A percentile compares a stretch with the other conserved stretches of the same genome.
Evolutionary conservation across 352 stramenopile species (phyloP).

Genomic region (Blastocystis hominis): DNA sequence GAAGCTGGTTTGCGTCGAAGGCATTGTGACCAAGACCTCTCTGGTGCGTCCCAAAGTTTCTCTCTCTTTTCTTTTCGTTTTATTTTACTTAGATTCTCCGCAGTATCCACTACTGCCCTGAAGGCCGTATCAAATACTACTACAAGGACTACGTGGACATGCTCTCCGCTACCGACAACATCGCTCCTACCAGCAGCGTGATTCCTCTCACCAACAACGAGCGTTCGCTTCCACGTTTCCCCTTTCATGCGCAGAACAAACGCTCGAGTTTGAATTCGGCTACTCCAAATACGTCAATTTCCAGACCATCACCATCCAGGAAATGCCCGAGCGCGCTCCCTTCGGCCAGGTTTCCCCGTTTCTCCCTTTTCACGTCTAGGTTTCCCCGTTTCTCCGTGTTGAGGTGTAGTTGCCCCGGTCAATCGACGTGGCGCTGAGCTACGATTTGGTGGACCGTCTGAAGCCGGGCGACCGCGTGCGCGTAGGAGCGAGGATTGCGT

Average conservation of each 20-base stretch:
- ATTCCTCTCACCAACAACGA: slow-evolving; percentile 6
- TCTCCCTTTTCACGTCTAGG: background rate
- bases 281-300: slow-evolving; percentile 95
- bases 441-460: slow-evolving; percentile 94
- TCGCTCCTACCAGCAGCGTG: background rate
- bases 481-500: background rate
- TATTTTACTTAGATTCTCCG: background rate
- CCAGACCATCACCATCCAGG: slow-evolving; percentile 82
- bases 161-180: slow-evolving; percentile 12
- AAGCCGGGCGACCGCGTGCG: slow-evolving; percentile 91
- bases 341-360: slow-evolving; percentile 71
- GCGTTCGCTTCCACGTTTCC: background rate
- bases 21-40: slow-evolving; percentile 94
- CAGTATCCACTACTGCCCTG: slow-evolving; percentile 90
- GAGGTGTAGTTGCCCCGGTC: slow-evolving; percentile 75
- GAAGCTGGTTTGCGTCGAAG: slow-evolving; percentile 91
- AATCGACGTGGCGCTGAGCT: slow-evolving; percentile 91
- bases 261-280: slow-evolving; percentile 84
- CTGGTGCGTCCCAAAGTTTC: slow-evolving; percentile 89
- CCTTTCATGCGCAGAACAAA: slow-evolving; percentile 15
- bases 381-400: slow-evolving; percentile 67
- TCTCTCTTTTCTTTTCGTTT: slow-evolving; percentile 63
- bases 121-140: slow-evolving; percentile 33
- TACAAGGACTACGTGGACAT: slow-evolving; percentile 54
- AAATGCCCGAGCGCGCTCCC: slow-evolving; percentile 88